phyloP scores from a whole-genome alignment of 495 filamentous ascomycete species.

The Tuber brumale region DNA sequence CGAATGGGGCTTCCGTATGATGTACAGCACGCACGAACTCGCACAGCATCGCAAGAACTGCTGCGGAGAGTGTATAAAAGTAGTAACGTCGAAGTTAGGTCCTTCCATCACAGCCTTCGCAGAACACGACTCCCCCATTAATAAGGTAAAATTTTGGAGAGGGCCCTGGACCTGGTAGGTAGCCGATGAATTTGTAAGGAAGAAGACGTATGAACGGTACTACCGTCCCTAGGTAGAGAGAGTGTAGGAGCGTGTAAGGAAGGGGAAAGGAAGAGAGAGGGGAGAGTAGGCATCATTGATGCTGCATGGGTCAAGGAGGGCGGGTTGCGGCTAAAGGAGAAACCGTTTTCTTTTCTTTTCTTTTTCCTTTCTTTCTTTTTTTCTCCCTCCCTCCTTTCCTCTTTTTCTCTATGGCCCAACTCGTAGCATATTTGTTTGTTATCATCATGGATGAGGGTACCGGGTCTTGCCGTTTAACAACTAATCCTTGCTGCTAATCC shows the following conservation, averaged over 20 bases:
- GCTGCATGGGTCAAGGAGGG: slow-evolving; percentile 2
- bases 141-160: not conserved
- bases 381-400: not conserved
- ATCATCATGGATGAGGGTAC: not conserved
- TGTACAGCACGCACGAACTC: not conserved
- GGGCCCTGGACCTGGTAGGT: not conserved
- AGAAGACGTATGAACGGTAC: not conserved
- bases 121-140: not conserved
- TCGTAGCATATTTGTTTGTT: not conserved
- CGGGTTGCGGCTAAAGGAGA: not conserved
- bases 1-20: not conserved
- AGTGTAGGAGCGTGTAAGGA: not conserved
- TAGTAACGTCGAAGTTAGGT: not conserved
- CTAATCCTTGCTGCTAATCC: not conserved
- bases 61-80: slow-evolving; percentile 3
- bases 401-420: not conserved
- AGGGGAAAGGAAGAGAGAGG: not conserved
- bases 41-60: not conserved
- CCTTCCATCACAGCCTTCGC: not conserved
- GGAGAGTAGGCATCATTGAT: not conserved
- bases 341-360: not conserved
- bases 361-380: not conserved
- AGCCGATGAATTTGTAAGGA: not conserved
- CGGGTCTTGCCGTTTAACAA: not conserved
- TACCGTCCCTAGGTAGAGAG: not conserved